Evolutionary conservation across 345 rosid species (phyloP), one percentile per base, ranked within the genome.

Genomic region (Kandelia obovata): DNA sequence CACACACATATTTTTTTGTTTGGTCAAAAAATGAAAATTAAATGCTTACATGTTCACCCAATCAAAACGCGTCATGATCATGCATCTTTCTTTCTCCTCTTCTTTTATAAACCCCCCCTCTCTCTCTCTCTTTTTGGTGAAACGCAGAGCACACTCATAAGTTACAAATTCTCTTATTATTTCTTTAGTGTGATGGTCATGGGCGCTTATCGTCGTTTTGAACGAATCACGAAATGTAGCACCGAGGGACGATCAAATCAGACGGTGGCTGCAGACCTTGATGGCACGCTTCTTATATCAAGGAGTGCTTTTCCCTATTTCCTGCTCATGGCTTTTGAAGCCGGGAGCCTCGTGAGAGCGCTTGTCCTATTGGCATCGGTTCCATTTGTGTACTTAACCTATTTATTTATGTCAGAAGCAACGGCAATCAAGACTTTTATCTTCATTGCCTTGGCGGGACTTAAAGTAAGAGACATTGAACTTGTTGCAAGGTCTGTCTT

Each of bases 271-370:
- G 84, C 98, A 0, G 96, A 86, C 73, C 82, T 94, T 0, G 93
- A 89, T 15, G 98, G 98, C 28, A 92, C 98, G 0, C 81, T 94
- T 62, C 92, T 92, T 0, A 76, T 84, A 27, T 89, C 97, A n/a
- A 78, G 85, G 21, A 88, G 87, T 58, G 89, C 98, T 15, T 94
- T 94, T 46, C 96, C 98, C 21, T 94, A 85, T 74, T 94, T 77
- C 84, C 73, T 94, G 70, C 97, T 94, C 7, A 76, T 94, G 19
- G 98, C 98, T 2, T 84, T 92, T 2, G 97, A 89, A 72, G 98
- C 97, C 5, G 98, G 98, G 8, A 89, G 98, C 73, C 58, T 89
- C 2, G 10, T 82, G 2, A 65, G 98, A 31, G 96, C 92, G 0
- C 67, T 92, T 5, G 10, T 92, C 62, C 86, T 94, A 19, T 79